Evolutionary conservation across 768 basidiomycete species (phyloP), one percentile per base, ranked within the genome.

Genomic region (Panaeolus cyanescens): DNA sequence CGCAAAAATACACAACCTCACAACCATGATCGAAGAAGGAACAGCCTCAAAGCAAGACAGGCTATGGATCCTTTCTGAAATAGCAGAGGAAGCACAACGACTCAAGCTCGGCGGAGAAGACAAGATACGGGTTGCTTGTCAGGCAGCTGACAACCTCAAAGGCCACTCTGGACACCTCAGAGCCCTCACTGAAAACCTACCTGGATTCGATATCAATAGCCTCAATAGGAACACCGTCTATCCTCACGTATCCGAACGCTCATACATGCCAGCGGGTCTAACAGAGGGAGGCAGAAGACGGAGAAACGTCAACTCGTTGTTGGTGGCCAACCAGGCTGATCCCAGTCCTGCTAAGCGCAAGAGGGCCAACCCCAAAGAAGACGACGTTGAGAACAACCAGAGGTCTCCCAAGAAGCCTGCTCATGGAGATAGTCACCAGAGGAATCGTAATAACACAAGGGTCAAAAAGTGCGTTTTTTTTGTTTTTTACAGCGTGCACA

Each of bases 21-120:
- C 88, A 37, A 70, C 79, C 60, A 87, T 93, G 84, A 87, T 97
- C 70, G 88, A 93, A 70, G 79, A 84, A 60, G 81, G 84, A 66
- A 70, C 74, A 2, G 80, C 78, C 19, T 72, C 77, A 36, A 88
- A 88, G 67, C 86, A 89, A 68, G 87, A 93, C 66, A 86, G 94
- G 42, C 88, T 98, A 58, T 87, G 87, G 80, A 85, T 96, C 32
- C 86, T 99, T 66, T 84, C 88, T 53, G 93, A 97, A 72, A 95
- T 99, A 70, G 94, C 95, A 6, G 96, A 99, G 59, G 96, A 98
- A 75, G 95, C 95, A 0, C 80, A 84, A 53, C 84, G 92, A 45
- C 90, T 97, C 76, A 94, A 95, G 75, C 85, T 95, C 62, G 96
- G 96, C 28, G 93, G 92, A 58, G 96, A 98, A 74, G 97, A 99